Percentiles rank a stretch among this genome's conserved stretches.
These are phyloP conservation scores for Quercus parvula DNA, from an alignment of 306 rosid genomes.

Conservation along the genomic window DNA sequence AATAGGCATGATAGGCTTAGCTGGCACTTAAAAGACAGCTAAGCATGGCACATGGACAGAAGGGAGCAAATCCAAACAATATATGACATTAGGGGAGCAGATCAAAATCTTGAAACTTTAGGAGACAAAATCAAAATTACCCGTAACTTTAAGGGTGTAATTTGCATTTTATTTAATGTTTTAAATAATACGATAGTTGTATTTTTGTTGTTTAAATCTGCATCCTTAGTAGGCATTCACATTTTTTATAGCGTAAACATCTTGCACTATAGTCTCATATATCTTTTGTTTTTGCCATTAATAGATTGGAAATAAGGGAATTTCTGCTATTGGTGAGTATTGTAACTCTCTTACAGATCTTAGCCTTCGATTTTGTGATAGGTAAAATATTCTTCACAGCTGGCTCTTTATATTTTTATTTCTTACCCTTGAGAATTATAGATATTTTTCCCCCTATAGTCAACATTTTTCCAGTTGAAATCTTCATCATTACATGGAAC, in stretches of 20 bases:
- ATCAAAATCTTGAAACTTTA: no score
- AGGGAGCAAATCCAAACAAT: no score
- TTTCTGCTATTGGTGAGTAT: slow-evolving; percentile 72
- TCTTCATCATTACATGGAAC: not conserved
- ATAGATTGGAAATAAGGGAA: slow-evolving; percentile 83
- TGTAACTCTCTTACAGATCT: slow-evolving; percentile 76
- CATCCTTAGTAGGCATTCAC: not conserved
- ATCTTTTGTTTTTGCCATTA: slow-evolving; percentile 10
- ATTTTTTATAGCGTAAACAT: not conserved
- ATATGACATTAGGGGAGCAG: no score
- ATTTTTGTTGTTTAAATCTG: not conserved
- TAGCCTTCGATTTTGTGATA: slow-evolving; percentile 89
- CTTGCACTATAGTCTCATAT: not conserved
- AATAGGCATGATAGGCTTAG: no score
- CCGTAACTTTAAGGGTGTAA: no score
- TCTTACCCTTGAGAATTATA: not conserved
- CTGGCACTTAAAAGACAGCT: no score
- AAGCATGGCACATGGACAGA: no score
- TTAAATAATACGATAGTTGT: not conserved
- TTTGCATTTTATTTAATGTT: not conserved
- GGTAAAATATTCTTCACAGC: slow-evolving; percentile 44
- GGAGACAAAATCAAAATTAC: no score
- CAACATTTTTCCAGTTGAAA: not conserved
- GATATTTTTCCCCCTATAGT: not conserved
- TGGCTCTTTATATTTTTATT: not conserved